Evolutionary conservation across 768 basidiomycete genomes (phyloP).

Genomic region (Lanmaoa rubissima): DNA sequence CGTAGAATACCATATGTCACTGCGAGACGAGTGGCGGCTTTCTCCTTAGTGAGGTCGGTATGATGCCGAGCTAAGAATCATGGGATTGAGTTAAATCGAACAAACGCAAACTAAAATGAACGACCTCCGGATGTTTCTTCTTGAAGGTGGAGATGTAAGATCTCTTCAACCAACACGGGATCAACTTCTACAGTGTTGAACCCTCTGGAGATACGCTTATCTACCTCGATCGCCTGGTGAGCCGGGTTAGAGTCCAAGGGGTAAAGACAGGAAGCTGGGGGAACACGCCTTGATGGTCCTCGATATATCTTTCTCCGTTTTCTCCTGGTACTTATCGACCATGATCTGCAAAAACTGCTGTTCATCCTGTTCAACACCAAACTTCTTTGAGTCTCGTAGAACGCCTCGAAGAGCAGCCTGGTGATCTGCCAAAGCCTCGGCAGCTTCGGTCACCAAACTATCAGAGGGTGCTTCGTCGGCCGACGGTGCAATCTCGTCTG

Average conservation of each 20-base stretch:
- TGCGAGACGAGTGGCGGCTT: slow-evolving; percentile 64
- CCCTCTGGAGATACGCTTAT: slow-evolving; percentile 67
- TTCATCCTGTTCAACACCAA: slow-evolving; percentile 41
- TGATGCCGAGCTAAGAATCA: slow-evolving; percentile 7
- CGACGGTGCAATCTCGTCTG: slow-evolving; percentile 24
- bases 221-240: slow-evolving; percentile 67
- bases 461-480: slow-evolving; percentile 5
- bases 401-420: slow-evolving; percentile 3
- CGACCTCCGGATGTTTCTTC: slow-evolving; percentile 33
- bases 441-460: slow-evolving; percentile 5
- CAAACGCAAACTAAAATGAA: neutral
- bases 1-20: slow-evolving; percentile 80
- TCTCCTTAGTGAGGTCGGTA: slow-evolving; percentile 66
- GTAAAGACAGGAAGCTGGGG: neutral
- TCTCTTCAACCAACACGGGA: slow-evolving; percentile 50
- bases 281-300: slow-evolving; percentile 63
- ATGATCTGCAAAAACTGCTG: slow-evolving; percentile 64
- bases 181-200: slow-evolving; percentile 66
- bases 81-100: slow-evolving; percentile 1
- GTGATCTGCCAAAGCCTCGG: slow-evolving; percentile 3
- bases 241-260: neutral
- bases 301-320: slow-evolving; percentile 80
- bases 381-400: slow-evolving; percentile 25
- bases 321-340: slow-evolving; percentile 84
- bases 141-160: slow-evolving; percentile 52